Conservation (phyloP, 2,329 filamentous ascomycete species). For the Paraphoma chrysanthemicola region DNA sequence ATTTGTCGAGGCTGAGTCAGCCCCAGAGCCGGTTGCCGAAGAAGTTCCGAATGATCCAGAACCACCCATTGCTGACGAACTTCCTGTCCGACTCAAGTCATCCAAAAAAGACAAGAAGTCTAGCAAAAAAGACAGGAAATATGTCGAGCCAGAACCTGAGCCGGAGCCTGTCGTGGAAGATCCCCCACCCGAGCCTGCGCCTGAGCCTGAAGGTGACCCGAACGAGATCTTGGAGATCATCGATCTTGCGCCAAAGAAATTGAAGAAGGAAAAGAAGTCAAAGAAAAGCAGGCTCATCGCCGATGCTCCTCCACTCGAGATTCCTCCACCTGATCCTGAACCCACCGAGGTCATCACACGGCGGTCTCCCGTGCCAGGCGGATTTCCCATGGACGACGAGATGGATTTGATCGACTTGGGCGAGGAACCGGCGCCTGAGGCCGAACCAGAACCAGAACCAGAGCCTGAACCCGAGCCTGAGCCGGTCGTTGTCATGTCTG, state of each 20-base stretch:
- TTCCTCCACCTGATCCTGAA: constrained; percentile 41
- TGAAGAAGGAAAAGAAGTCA: constrained; percentile 34
- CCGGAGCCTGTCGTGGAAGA: constrained; percentile 12
- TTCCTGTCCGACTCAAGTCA: constrained; percentile 43
- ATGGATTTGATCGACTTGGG: constrained; percentile 42
- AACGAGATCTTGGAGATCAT: constrained; percentile 32
- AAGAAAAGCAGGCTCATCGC: constrained; percentile 37
- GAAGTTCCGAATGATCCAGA: constrained; percentile 12
- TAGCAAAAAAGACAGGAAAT: constrained; percentile 44
- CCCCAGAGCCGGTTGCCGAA: constrained; percentile 21
- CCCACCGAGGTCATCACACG: constrained; percentile 38
- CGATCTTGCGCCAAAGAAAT: constrained; percentile 36
- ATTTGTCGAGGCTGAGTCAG: constrained; percentile 9
- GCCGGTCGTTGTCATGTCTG: constrained; percentile 30
- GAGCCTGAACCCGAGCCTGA: constrained; percentile 41
- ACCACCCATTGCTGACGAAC: constrained; percentile 28
- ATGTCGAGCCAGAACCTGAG: constrained; percentile 13
- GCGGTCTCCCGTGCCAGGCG: constrained; percentile 53
- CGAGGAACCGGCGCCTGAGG: constrained; percentile 17
- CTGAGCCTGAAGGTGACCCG: constrained; percentile 27
- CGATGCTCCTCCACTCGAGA: constrained; percentile 24
- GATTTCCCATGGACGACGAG: constrained; percentile 55
- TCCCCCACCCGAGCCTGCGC: constrained; percentile 6
- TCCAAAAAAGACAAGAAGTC: constrained; percentile 41
- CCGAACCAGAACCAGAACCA: constrained; percentile 21